Conservation (phyloP, 1,284 basidiomycete genomes). For the Wallemia ichthyophaga region DNA sequence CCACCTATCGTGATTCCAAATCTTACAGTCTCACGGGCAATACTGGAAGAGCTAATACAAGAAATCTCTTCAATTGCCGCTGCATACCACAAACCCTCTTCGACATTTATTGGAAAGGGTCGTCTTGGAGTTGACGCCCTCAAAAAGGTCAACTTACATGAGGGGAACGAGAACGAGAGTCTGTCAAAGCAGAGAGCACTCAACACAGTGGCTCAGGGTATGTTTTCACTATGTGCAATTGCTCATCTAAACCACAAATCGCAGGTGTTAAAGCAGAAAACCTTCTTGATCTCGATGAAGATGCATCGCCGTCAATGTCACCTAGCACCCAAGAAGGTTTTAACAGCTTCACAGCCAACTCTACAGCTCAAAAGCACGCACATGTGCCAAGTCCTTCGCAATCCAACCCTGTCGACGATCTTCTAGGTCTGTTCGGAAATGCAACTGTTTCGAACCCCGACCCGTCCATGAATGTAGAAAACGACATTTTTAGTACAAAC, state of each 20-base stretch:
- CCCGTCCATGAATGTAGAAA: neutral
- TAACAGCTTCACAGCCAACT: neutral
- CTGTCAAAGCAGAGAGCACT: neutral
- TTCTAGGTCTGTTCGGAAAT: neutral
- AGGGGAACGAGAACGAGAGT: neutral
- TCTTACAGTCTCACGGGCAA: conserved; percentile 57
- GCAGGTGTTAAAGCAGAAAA: conserved; percentile 9
- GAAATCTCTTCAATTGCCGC: conserved; percentile 66
- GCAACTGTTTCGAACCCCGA: neutral
- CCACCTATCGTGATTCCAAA: conserved; percentile 78
- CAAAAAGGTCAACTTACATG: conserved; percentile 4
- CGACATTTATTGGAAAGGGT: conserved; percentile 18
- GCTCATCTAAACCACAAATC: neutral
- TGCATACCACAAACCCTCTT: conserved; percentile 78
- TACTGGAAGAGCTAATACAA: conserved; percentile 73
- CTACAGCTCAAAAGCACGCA: neutral
- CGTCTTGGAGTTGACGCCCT: conserved; percentile 6
- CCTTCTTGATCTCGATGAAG: neutral
- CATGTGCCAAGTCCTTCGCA: neutral
- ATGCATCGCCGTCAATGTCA: neutral
- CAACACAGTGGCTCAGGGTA: neutral
- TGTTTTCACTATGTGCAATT: neutral
- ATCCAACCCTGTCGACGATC: neutral
- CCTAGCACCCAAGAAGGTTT: neutral
- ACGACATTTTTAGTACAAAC: neutral